Evolutionary conservation across 192 early-diverging fungal species (phyloP).

Genomic region (Backusella tarrabulga): DNA sequence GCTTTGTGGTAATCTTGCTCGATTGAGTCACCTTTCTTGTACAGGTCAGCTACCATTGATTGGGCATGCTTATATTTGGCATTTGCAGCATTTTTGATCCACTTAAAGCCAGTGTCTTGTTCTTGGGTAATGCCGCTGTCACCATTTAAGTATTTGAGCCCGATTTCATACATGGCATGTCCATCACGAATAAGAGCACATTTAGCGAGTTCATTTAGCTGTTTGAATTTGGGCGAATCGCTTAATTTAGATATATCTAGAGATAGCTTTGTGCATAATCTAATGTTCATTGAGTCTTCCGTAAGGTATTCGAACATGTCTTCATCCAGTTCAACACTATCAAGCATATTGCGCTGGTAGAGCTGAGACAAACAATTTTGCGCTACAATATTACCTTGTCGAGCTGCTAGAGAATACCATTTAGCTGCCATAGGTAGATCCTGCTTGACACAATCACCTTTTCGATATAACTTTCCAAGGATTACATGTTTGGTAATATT

Average conservation of each 20-base stretch:
- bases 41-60: too few species aligned
- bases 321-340: background rate
- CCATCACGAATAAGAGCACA: background rate
- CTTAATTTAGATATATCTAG: background rate
- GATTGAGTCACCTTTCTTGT: too few species aligned
- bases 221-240: background rate
- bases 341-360: background rate
- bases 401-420: background rate
- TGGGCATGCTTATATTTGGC: too few species aligned
- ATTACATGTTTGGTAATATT: too few species aligned
- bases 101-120: rapidly evolving
- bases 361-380: background rate
- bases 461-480: too few species aligned
- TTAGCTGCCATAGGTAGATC: background rate
- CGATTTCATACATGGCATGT: background rate
- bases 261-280: background rate
- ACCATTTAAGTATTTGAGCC: background rate
- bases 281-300: background rate
- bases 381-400: background rate
- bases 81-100: too few species aligned
- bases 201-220: background rate
- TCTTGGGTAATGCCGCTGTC: too few species aligned
- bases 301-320: too few species aligned
- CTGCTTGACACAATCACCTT: background rate
- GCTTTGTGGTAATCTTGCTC: too few species aligned